These are phyloP conservation scores for Pleurotus salmoneostramineus DNA, from an alignment of 768 basidiomycete species.

Conservation along the genomic window DNA sequence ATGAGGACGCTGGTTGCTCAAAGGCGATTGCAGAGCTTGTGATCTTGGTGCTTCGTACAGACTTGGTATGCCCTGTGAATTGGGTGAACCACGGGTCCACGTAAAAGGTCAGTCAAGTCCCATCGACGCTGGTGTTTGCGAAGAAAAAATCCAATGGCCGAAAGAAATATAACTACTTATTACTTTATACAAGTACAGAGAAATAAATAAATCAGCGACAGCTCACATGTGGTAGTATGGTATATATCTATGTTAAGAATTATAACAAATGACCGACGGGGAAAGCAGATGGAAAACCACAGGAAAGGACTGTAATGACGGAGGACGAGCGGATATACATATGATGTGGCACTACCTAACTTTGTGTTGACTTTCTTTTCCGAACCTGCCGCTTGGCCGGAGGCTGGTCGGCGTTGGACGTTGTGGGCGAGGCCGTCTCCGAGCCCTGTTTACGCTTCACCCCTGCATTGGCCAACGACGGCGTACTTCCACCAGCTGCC, in stretches of 20 bases:
- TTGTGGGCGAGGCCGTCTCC: constrained; percentile 47
- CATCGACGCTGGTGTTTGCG: no score
- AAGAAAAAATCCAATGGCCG: not conserved
- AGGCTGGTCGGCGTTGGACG: constrained; percentile 39
- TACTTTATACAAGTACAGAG: constrained; percentile 15
- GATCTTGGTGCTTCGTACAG: no score
- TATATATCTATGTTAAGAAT: constrained; percentile 10
- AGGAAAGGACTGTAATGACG: constrained; percentile 16
- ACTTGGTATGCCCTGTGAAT: no score
- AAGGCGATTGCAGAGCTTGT: no score
- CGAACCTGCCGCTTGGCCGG: constrained; percentile 47
- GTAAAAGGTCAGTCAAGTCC: no score
- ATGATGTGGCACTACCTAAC: constrained; percentile 30
- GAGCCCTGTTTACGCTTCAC: constrained; percentile 53
- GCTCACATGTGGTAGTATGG: constrained; percentile 11
- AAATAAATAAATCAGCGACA: constrained; percentile 24
- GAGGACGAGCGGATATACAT: constrained; percentile 13
- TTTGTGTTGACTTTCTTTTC: constrained; percentile 49
- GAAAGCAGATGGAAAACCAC: constrained; percentile 18
- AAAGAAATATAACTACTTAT: not conserved
- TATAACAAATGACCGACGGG: constrained; percentile 12
- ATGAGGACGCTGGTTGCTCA: no score
- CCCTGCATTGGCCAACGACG: constrained; percentile 41
- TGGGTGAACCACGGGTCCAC: no score
- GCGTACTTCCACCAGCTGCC: constrained; percentile 42